These are phyloP conservation scores for Trypanosomatidae sp. DNA, from an alignment of 208 protist genomes.

Conservation along the genomic window DNA sequence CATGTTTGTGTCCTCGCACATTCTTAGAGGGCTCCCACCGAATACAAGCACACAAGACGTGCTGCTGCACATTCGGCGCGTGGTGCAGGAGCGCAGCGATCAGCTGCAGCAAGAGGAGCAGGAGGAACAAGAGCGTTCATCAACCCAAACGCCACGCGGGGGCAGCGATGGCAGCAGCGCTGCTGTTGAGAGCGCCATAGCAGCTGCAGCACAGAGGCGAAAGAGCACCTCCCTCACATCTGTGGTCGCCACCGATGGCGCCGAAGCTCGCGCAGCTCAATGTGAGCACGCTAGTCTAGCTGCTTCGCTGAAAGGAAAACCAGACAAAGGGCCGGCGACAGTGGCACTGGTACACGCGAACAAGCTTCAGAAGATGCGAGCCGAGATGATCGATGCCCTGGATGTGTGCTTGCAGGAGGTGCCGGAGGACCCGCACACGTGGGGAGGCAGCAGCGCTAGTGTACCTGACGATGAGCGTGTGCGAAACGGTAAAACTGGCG, in stretches of 20 bases:
- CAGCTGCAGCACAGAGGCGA: neutral
- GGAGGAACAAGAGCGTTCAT: conserved; percentile 1
- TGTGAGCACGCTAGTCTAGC: neutral
- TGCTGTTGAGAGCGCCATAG: neutral
- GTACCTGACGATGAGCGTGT: neutral
- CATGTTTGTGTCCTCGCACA: conserved; percentile 25
- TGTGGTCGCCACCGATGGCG: neutral
- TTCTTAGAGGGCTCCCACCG: conserved; percentile 45
- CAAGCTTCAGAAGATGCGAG: conserved; percentile 43
- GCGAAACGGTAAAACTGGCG: conserved; percentile 3
- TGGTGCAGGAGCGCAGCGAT: conserved; percentile 36
- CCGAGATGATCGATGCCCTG: conserved; percentile 74
- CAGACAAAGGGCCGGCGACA: neutral
- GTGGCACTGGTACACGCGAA: conserved; percentile 8
- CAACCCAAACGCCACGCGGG: neutral
- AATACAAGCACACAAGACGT: conserved; percentile 62
- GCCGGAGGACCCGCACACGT: conserved; percentile 26
- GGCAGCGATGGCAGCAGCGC: conserved; percentile 3
- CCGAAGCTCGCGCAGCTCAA: neutral
- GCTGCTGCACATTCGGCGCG: conserved; percentile 46
- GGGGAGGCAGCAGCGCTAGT: conserved; percentile 3
- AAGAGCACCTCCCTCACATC: neutral
- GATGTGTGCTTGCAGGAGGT: conserved; percentile 82
- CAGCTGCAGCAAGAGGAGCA: conserved; percentile 22
- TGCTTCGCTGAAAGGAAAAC: neutral